Conservation (phyloP, 305 asterid species). For the Fraxinus angustifolia region DNA sequence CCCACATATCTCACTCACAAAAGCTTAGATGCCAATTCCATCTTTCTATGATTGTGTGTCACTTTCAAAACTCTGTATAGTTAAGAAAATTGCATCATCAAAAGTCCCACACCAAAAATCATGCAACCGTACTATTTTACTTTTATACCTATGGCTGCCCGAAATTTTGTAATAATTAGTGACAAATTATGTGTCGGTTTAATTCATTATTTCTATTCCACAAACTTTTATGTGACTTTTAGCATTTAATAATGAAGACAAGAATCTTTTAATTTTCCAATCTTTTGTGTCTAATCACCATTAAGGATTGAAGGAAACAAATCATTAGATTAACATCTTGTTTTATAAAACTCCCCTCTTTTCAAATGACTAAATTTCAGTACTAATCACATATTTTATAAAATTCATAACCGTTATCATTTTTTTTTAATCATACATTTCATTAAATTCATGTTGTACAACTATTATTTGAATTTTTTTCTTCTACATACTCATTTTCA, state of each 20-base stretch:
- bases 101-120: slow-evolving; percentile 38
- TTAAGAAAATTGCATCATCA: slow-evolving; percentile 44
- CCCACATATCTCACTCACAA: slow-evolving; percentile 71
- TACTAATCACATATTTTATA: too few relatives aligned
- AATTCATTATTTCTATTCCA: neutral
- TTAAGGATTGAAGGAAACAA: neutral
- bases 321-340: neutral
- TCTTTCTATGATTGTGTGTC: slow-evolving; percentile 60
- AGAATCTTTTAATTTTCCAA: neutral
- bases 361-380: too few relatives aligned
- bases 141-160: neutral
- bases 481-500: too few relatives aligned
- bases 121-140: slow-evolving; percentile 22
- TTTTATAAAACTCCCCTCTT: neutral
- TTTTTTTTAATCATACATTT: neutral
- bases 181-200: neutral
- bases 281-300: neutral
- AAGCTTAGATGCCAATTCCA: slow-evolving; percentile 68
- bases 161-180: neutral
- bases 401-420: too few relatives aligned
- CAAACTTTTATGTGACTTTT: neutral
- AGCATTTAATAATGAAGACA: neutral
- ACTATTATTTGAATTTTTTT: too few relatives aligned
- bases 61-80: slow-evolving; percentile 55
- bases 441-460: neutral